phyloP scores from a whole-genome alignment of 768 basidiomycete genomes.

The Flagelloscypha sp. region DNA sequence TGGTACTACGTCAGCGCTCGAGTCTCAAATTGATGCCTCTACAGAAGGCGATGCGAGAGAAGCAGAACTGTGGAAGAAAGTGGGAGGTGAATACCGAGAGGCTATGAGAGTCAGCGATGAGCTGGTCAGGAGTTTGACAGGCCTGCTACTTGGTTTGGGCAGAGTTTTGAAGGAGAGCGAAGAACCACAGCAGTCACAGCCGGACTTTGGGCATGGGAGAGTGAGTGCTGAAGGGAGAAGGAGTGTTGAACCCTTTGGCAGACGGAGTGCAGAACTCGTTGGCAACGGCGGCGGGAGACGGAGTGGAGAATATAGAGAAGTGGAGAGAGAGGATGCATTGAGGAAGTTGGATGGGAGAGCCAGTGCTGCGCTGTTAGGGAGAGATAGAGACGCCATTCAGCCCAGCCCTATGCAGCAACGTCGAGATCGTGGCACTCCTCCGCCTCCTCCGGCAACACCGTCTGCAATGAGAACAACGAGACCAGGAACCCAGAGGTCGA shows the following conservation, averaged over 20 bases:
- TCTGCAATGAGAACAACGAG: constrained; percentile 44
- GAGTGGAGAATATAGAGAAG: constrained; percentile 39
- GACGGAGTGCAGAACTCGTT: constrained; percentile 10
- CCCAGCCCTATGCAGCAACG: constrained; percentile 18
- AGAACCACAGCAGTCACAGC: constrained; percentile 17
- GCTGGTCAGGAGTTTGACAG: constrained; percentile 67
- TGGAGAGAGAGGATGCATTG: constrained; percentile 40
- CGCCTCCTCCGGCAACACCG: constrained; percentile 17
- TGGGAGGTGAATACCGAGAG: constrained; percentile 69
- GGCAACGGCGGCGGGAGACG: constrained; percentile 20
- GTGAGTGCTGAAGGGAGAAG: constrained; percentile 48
- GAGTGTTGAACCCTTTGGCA: constrained; percentile 34
- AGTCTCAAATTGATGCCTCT: constrained; percentile 69
- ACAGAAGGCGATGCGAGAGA: constrained; percentile 57
- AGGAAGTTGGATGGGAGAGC: constrained; percentile 26
- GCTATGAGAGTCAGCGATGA: constrained; percentile 69
- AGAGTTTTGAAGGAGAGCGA: constrained; percentile 54
- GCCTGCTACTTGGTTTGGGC: constrained; percentile 68
- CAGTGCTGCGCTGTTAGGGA: constrained; percentile 23
- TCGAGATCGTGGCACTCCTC: constrained; percentile 18
- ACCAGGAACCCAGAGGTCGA: constrained; percentile 23
- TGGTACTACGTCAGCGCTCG: constrained; percentile 52
- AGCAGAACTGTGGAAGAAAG: constrained; percentile 55
- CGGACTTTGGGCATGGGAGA: constrained; percentile 26
- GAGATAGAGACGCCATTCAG: constrained; percentile 16